Base-by-base conservation (phyloP, 306 rosid species). In the Quercus mongolica region DNA sequence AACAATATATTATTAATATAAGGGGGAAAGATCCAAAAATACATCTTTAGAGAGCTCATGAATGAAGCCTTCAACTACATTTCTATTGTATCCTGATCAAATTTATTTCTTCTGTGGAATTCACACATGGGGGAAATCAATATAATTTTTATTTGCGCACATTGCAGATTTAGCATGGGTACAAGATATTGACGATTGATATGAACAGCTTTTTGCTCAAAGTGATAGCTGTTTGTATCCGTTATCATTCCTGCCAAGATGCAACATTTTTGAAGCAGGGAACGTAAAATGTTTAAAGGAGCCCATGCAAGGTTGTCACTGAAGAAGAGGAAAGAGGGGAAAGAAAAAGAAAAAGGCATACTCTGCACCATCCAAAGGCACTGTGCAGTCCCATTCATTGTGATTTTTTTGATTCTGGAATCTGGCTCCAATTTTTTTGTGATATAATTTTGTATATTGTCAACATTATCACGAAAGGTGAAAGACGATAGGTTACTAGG, bases 161-260 rank as follows among this genome's bases (percentile, higher is more conserved):
- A 15, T 83, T 20, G 38, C 99, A 95, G 99, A 84, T 84, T 85
- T 93, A 81, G 92, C 94, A 65, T 93, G 98, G 99, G 96, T 93
- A 73, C 93, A 92, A 88, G 97, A 91, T 77, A 86, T 95, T 46
- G 94, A 94, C 38, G 96, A 92, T 85, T 90, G 87, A 76, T 83
- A 46, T 49, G 68, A 74, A 77, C 30, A 2, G 28, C 61, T 15
- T 82, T 79, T 69, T 44, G 44, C 83, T 64, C 67, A 71, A 56
- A 82, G 73, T 71, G 78, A 75, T 67, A 56, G 41, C 20, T 54
- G 62, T 72, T 44, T 74, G 80, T 79, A 55, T 73, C 86, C 80
- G 33, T 71, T 71, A 63, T 56, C 71, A 35, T 73, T 76, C 28
- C 59, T 64, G 63, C 77, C 73, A 83, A 76, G 56, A 71, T 79